Conservation (phyloP, 352 stramenopile genomes). For the Blastocystis sp. region DNA sequence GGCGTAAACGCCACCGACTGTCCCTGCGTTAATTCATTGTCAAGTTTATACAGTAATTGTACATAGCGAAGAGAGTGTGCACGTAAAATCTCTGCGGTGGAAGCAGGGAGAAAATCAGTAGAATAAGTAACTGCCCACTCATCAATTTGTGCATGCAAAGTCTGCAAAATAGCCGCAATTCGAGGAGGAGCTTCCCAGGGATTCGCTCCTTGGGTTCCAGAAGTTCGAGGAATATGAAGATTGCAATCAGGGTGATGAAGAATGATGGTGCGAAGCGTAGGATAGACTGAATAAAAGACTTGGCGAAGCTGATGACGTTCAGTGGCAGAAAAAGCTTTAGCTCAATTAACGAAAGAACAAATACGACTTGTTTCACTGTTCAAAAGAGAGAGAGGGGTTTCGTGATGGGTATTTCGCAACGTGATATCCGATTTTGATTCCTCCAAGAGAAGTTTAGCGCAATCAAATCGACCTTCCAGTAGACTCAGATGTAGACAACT, state of each 20-base stretch:
- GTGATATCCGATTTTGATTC: not conserved
- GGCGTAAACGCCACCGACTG: conserved; percentile 69
- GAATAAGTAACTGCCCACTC: conserved; percentile 69
- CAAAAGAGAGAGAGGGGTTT: conserved; percentile 58
- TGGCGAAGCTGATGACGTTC: conserved; percentile 38
- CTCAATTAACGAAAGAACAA: not conserved
- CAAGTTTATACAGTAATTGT: conserved; percentile 77
- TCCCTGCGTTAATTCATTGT: conserved; percentile 64
- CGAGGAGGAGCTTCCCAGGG: conserved; percentile 79
- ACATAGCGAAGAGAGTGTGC: conserved; percentile 80
- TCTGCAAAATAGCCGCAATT: conserved; percentile 72
- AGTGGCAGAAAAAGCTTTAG: not conserved
- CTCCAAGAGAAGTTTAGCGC: conserved; percentile 15
- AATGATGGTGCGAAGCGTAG: conserved; percentile 73
- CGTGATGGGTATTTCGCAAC: conserved; percentile 58
- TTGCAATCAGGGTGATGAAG: conserved; percentile 81
- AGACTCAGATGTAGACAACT: conserved; percentile 63
- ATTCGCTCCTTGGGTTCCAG: conserved; percentile 63
- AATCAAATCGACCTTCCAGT: conserved; percentile 16
- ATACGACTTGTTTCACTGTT: conserved; percentile 33
- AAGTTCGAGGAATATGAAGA: conserved; percentile 68
- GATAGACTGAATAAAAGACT: conserved; percentile 62
- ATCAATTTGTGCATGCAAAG: conserved; percentile 60
- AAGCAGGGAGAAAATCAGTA: conserved; percentile 74
- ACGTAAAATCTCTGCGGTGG: conserved; percentile 71